Conservation (phyloP, 2,329 filamentous ascomycete species). For the Neofusicoccum ribis region DNA sequence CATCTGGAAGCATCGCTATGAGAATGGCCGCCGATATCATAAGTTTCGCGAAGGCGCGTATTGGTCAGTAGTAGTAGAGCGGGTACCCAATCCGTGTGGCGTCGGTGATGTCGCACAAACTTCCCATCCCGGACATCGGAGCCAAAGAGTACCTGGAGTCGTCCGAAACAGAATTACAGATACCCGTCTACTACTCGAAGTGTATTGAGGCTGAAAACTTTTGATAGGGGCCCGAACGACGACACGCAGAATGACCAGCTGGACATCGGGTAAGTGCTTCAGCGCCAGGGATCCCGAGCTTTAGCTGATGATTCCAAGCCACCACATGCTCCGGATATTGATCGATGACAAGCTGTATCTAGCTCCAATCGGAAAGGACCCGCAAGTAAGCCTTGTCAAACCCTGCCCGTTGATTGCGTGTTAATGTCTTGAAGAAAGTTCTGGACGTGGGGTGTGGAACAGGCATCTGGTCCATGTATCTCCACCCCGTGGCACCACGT, state of each 20-base stretch:
- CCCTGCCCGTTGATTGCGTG: background rate
- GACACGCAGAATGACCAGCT: slow-evolving; percentile 21
- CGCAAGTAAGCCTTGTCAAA: slow-evolving; percentile 22
- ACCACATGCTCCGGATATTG: slow-evolving; percentile 29
- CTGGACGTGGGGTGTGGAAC: slow-evolving; percentile 47
- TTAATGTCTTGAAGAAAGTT: slow-evolving; percentile 29
- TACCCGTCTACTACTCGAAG: background rate
- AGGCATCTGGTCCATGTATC: slow-evolving; percentile 43
- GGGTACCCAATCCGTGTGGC: too few relatives aligned
- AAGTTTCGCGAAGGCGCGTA: slow-evolving; percentile 1
- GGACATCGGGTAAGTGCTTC: slow-evolving; percentile 1
- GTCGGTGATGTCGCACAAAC: too few relatives aligned
- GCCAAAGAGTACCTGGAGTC: too few relatives aligned
- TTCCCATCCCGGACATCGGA: too few relatives aligned
- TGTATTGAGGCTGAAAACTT: background rate
- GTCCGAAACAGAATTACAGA: too few relatives aligned
- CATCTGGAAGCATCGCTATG: slow-evolving; percentile 32
- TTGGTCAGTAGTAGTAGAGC: background rate
- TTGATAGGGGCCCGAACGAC: slow-evolving; percentile 29
- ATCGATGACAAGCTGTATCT: slow-evolving; percentile 28
- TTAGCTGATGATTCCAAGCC: slow-evolving; percentile 21
- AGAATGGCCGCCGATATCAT: slow-evolving; percentile 18
- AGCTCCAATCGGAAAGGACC: slow-evolving; percentile 27
- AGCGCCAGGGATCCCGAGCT: background rate
- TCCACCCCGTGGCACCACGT: slow-evolving; percentile 19